Evolutionary conservation across 164 flowering plant genomes (phyloP), one percentile per base, ranked within the genome.

Genomic region (Houttuynia cordata): DNA sequence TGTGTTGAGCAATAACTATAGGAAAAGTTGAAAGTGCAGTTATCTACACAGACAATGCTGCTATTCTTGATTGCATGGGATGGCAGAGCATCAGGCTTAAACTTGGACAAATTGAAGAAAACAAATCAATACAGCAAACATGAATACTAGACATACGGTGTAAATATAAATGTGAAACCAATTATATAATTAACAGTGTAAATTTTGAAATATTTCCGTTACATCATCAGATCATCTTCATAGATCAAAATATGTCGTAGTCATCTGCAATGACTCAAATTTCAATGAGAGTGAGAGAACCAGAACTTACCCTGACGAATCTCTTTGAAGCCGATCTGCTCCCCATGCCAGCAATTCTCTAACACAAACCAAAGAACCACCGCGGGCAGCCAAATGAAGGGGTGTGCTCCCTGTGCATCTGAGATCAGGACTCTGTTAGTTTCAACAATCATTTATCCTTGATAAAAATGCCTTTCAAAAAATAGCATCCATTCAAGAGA

Each of bases 371-470:
- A 90, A 71, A 67, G 91, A 86, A 30, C 99, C 99, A n/a, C 87
- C 90, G 69, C 92, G 80, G 22, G 99, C 99, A 57, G 97, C 99
- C 79, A 93, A 74, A 85, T 93, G 99, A 78, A 93, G 94, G 18
- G 99, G 84, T 8, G 94, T 86, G 75, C 89, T 88, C 45, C 94
- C 97, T 0, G 85, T 85, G 59, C 57, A 83, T n/a, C 97, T 93
- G 86, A 39, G 72, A 63, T 25, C 22, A 71, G 21, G 53, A 70
- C 60, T 56, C 20, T 45, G 17, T 45, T 17, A 45, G 49, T 45
- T 14, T 14, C 14, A 45, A 45, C 49, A 45, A 45, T 10, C 17
- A 45, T 8, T 45, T 17, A 45, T 45, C 17, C 49, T 45, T 45
- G 17, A 45, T 14, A 42, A 42, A 10, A 23, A 54, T 24, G 7